Percentiles rank a stretch among this genome's conserved stretches.
Evolutionary conservation across 148 eudicot species (phyloP).

Genomic region (Amaranthus palmeri): DNA sequence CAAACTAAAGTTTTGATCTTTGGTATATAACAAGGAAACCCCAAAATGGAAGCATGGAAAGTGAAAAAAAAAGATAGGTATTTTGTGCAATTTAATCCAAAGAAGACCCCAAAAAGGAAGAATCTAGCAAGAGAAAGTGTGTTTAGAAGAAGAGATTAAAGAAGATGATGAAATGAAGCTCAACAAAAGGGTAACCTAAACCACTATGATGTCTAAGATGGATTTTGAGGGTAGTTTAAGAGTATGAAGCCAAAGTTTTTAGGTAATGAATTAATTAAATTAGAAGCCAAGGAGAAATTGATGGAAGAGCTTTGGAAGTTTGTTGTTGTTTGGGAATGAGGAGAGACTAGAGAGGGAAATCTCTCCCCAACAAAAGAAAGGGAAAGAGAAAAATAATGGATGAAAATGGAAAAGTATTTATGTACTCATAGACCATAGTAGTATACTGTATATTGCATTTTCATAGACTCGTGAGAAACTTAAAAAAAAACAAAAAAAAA

Average conservation of each 20-base stretch:
- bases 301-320: constrained; percentile 28
- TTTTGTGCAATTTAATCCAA: constrained; percentile 13
- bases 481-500: too few species aligned
- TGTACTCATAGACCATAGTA: too few species aligned
- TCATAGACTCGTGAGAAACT: too few species aligned
- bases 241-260: constrained; percentile 12
- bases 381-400: too few species aligned
- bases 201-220: constrained; percentile 34
- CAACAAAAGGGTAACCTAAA: constrained; percentile 45
- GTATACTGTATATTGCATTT: too few species aligned
- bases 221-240: not conserved
- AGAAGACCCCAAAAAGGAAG: constrained; percentile 39
- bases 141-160: constrained; percentile 34
- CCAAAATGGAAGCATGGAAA: constrained; percentile 14
- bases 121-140: constrained; percentile 48
- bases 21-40: constrained; percentile 3
- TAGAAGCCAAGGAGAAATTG: constrained; percentile 10
- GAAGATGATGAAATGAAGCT: constrained; percentile 26
- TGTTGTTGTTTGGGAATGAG: constrained; percentile 20
- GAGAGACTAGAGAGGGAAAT: not conserved
- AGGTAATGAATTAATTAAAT: constrained; percentile 19
- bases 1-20: constrained; percentile 12
- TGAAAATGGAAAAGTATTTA: too few species aligned
- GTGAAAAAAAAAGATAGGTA: not conserved
- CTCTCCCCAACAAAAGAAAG: too few species aligned